A percentile compares a stretch with the other conserved stretches of the same genome.
Conservation (phyloP, 805 yeast species). For the Metschnikowia henanensis region DNA sequence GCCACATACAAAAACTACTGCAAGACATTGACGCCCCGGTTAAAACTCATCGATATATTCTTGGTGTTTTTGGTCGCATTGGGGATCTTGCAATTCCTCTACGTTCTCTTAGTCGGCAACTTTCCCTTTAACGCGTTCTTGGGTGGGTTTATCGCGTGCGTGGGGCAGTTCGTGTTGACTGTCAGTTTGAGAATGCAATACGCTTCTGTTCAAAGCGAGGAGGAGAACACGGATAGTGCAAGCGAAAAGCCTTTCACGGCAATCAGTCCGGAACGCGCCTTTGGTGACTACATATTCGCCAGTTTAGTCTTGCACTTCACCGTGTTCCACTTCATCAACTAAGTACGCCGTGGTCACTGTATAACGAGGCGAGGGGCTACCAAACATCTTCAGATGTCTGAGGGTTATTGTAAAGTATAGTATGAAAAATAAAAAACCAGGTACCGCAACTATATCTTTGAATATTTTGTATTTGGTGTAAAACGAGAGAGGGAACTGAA, state of each 20-base stretch:
- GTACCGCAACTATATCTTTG: too few species aligned
- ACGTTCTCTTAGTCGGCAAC: constrained; percentile 75
- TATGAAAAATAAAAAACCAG: too few species aligned
- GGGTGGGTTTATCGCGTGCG: constrained; percentile 89
- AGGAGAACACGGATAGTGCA: background rate
- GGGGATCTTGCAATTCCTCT: constrained; percentile 77
- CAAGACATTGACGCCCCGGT: constrained; percentile 41
- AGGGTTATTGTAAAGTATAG: too few species aligned
- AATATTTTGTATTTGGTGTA: background rate
- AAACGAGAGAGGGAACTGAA: constrained; percentile 6
- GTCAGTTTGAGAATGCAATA: constrained; percentile 79
- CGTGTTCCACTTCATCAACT: constrained; percentile 88
- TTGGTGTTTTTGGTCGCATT: constrained; percentile 69
- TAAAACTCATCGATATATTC: constrained; percentile 75
- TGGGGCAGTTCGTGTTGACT: constrained; percentile 92
- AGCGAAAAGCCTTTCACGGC: constrained; percentile 9
- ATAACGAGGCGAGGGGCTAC: too few species aligned
- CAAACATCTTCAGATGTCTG: too few species aligned
- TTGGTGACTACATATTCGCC: constrained; percentile 88
- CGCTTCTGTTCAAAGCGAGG: constrained; percentile 16
- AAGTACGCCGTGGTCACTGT: constrained; percentile 10
- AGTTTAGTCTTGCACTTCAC: constrained; percentile 87
- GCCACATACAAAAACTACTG: constrained; percentile 37
- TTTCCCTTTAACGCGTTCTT: constrained; percentile 97
- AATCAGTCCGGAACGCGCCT: constrained; percentile 53